Evolutionary conservation across 2,329 filamentous ascomycete species (phyloP).

Genomic region (Tolypocladium capitatum): DNA sequence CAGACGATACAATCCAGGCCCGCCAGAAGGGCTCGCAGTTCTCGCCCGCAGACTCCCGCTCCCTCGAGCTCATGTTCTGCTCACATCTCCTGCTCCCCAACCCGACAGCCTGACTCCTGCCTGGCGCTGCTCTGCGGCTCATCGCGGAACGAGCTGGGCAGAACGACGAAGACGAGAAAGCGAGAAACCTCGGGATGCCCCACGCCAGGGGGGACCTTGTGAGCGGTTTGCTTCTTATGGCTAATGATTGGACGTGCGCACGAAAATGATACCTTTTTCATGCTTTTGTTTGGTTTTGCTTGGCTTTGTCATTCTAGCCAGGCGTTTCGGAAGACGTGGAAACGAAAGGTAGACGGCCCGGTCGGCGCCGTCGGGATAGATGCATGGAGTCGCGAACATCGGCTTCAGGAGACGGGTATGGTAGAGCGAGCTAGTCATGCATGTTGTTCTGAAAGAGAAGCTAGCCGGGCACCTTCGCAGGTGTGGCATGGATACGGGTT

Average conservation of each 20-base stretch:
- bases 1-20: conserved; percentile 21
- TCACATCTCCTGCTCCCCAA: conserved; percentile 32
- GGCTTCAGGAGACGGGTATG: not conserved
- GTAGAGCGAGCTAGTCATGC: not conserved
- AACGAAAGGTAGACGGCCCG: not conserved
- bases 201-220: not conserved
- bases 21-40: conserved; percentile 40
- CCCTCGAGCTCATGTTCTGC: conserved; percentile 36
- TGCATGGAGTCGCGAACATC: not conserved
- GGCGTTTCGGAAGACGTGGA: not conserved
- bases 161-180: no score
- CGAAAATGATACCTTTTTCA: conserved; percentile 13
- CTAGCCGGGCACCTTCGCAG: not conserved
- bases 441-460: not conserved
- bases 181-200: not conserved
- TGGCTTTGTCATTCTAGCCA: not conserved
- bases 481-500: not conserved
- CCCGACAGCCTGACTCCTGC: conserved; percentile 3
- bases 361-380: not conserved
- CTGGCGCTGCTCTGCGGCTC: not conserved
- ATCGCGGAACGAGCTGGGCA: not conserved
- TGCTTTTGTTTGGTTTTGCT: not conserved
- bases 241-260: conserved; percentile 16
- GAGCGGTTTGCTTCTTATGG: conserved; percentile 6
- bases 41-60: conserved; percentile 34